Evolutionary conservation across 805 yeast species (phyloP).

Genomic region (Schwanniomyces sp.): DNA sequence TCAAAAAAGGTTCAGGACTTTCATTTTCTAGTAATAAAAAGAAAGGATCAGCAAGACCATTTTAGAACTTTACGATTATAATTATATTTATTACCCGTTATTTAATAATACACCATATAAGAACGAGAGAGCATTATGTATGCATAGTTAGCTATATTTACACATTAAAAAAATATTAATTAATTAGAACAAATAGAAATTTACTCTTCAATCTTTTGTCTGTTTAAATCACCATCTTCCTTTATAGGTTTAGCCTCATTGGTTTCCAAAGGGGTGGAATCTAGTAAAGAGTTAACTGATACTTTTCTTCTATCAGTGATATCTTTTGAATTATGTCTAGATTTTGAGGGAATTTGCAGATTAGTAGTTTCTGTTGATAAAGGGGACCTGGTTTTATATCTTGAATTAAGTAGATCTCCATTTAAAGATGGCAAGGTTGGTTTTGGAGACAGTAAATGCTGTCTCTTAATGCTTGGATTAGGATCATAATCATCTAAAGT

Average conservation of each 20-base stretch:
- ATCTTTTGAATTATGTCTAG: neutral
- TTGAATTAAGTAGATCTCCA: neutral
- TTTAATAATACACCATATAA: neutral
- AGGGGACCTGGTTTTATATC: neutral
- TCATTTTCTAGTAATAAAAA: slow-evolving; percentile 11
- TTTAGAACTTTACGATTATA: neutral
- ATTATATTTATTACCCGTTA: neutral
- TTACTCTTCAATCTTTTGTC: slow-evolving; percentile 3
- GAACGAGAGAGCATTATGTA: neutral
- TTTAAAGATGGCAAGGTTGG: slow-evolving; percentile 1
- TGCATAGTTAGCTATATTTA: neutral
- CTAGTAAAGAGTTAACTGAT: slow-evolving; percentile 22
- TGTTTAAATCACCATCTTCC: slow-evolving; percentile 4
- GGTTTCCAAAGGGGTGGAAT: slow-evolving; percentile 7
- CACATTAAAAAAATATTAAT: neutral
- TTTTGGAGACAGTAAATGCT: slow-evolving; percentile 5
- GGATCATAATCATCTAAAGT: neutral
- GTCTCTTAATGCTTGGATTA: slow-evolving; percentile 1
- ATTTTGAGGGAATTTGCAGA: neutral
- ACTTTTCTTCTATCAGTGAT: slow-evolving; percentile 14
- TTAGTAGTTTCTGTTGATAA: neutral
- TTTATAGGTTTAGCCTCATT: slow-evolving; percentile 6
- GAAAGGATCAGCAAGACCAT: slow-evolving; percentile 7
- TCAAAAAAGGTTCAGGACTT: slow-evolving; percentile 14
- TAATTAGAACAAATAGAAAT: neutral